phyloP scores from a whole-genome alignment of 495 filamentous ascomycete species.

The Cryomyces minteri region DNA sequence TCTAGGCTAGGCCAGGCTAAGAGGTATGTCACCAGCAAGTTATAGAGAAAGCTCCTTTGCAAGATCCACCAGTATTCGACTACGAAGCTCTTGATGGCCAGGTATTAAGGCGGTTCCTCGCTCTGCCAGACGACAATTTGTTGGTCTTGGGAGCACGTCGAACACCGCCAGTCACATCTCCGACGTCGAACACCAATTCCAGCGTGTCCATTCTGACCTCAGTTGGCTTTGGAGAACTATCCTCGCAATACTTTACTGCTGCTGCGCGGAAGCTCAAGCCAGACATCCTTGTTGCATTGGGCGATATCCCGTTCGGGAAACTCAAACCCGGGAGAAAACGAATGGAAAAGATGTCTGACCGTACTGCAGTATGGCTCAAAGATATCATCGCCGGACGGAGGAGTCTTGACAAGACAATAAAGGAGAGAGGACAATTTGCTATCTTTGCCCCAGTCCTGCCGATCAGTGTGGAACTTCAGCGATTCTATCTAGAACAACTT shows the following conservation, averaged over 20 bases:
- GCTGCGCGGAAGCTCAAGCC: slow-evolving; percentile 44
- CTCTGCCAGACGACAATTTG: slow-evolving; percentile 31
- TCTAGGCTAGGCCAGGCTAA: slow-evolving; percentile 2
- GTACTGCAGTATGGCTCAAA: slow-evolving; percentile 57
- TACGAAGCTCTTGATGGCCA: slow-evolving; percentile 14
- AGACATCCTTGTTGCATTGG: slow-evolving; percentile 64
- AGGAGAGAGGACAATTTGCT: background rate
- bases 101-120: slow-evolving; percentile 57
- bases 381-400: slow-evolving; percentile 27
- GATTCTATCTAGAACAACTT: slow-evolving; percentile 54
- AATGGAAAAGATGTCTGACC: slow-evolving; percentile 63
- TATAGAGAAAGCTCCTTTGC: slow-evolving; percentile 46
- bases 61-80: slow-evolving; percentile 33
- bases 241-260: slow-evolving; percentile 44
- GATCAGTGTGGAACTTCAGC: slow-evolving; percentile 52
- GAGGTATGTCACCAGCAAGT: slow-evolving; percentile 32
- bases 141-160: slow-evolving; percentile 67
- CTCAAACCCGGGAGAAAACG: slow-evolving; percentile 43
- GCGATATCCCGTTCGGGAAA: slow-evolving; percentile 48
- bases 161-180: slow-evolving; percentile 52
- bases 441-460: slow-evolving; percentile 73
- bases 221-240: slow-evolving; percentile 57
- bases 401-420: slow-evolving; percentile 14
- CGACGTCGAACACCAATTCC: slow-evolving; percentile 51
- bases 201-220: slow-evolving; percentile 65